phyloP scores from a whole-genome alignment of 176 grass and related monocot species.

The Hsuehochloa calcarea region DNA sequence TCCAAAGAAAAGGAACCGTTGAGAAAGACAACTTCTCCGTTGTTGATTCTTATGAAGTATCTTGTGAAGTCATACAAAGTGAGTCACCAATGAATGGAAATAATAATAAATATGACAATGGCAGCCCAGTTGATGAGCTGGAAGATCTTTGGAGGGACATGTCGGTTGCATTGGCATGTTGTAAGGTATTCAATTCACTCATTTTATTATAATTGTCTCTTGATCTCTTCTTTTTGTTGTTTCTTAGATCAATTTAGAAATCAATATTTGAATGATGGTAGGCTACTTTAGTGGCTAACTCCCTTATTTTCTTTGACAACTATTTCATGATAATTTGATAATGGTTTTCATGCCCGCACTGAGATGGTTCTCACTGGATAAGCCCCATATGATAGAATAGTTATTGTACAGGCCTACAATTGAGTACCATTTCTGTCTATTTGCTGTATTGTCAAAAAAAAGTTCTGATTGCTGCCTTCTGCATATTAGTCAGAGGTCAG shows the following conservation, averaged over 20 bases:
- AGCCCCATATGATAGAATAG: not conserved
- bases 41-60: constrained; percentile 18
- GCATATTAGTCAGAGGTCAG: not conserved
- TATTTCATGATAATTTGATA: not conserved
- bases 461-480: not conserved
- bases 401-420: not conserved
- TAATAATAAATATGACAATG: constrained; percentile 5
- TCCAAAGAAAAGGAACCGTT: not conserved
- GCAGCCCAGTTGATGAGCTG: constrained; percentile 29
- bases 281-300: not conserved
- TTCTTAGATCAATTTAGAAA: constrained; percentile 23
- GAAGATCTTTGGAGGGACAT: constrained; percentile 67
- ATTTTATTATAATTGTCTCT: not conserved
- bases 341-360: not conserved
- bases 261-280: constrained; percentile 6
- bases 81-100: not conserved
- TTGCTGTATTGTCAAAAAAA: not conserved
- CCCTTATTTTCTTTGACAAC: not conserved
- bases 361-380: not conserved
- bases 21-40: not conserved
- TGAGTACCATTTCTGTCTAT: not conserved
- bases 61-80: constrained; percentile 33
- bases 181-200: constrained; percentile 44
- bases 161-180: constrained; percentile 67
- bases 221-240: not conserved